Conservation (phyloP, 495 filamentous ascomycete genomes). For the Penicillium goetzii region DNA sequence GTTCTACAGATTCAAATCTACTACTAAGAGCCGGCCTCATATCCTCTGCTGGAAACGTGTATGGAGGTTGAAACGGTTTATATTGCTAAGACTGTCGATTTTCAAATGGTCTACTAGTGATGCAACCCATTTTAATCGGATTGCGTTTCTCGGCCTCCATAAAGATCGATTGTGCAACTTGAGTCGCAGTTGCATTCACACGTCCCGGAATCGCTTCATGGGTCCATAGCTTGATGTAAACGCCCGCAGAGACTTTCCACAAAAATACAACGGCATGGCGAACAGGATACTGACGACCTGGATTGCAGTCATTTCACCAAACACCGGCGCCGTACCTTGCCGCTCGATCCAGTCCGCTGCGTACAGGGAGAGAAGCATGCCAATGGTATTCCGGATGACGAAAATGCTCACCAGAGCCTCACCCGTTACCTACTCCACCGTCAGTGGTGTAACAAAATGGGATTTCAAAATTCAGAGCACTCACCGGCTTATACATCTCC, state of each 20-base stretch:
- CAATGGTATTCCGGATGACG: slow-evolving; percentile 40
- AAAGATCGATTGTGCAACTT: no score
- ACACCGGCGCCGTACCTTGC: slow-evolving; percentile 32
- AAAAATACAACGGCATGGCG: slow-evolving; percentile 34
- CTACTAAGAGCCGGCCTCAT: no score
- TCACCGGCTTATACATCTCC: slow-evolving; percentile 38
- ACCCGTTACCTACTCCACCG: slow-evolving; percentile 24
- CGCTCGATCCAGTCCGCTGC: slow-evolving; percentile 35
- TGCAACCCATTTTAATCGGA: no score
- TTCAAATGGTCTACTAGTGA: no score
- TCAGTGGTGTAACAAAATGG: not conserved
- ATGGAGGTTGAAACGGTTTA: no score
- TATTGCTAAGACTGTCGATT: no score
- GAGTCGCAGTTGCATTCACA: not conserved
- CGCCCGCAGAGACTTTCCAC: slow-evolving; percentile 25
- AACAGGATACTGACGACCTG: slow-evolving; percentile 31
- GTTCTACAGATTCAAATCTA: no score
- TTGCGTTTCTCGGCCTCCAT: no score
- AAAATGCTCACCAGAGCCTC: slow-evolving; percentile 41
- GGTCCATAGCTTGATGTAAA: slow-evolving; percentile 36
- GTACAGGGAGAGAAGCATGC: slow-evolving; percentile 38
- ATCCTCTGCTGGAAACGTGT: no score
- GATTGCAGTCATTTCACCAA: slow-evolving; percentile 41
- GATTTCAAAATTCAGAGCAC: not conserved
- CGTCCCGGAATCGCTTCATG: slow-evolving; percentile 22